Percentiles rank a stretch among this genome's conserved stretches.
Conservation (phyloP, 2,329 filamentous ascomycete genomes). For the Colletotrichum neosansevieriae region DNA sequence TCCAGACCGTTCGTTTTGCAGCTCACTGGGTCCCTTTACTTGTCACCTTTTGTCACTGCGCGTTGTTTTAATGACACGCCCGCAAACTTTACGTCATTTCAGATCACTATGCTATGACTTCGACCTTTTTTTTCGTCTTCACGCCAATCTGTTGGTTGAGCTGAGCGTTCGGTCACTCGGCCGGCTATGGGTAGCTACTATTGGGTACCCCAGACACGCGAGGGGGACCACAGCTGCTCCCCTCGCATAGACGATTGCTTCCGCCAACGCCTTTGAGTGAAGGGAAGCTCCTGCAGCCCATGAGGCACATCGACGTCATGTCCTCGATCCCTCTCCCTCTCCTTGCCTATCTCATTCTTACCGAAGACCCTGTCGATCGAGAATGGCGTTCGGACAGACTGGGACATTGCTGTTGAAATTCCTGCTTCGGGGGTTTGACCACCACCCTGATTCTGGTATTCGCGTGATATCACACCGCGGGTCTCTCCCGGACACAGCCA, state of each 20-base stretch:
- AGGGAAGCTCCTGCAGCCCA: background rate
- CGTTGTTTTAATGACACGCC: background rate
- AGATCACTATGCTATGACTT: slow-evolving; percentile 19
- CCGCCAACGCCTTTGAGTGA: background rate
- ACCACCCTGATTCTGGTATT: background rate
- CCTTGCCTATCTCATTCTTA: background rate
- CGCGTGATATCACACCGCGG: slow-evolving; percentile 40
- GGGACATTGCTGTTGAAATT: background rate
- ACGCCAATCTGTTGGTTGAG: background rate
- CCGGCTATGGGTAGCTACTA: slow-evolving; percentile 4
- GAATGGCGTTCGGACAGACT: slow-evolving; percentile 12
- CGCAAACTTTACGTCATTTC: slow-evolving; percentile 24
- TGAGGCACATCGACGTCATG: slow-evolving; percentile 7
- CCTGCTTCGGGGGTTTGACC: slow-evolving; percentile 9
- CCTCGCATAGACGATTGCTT: background rate
- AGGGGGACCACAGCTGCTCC: background rate
- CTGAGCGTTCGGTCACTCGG: background rate
- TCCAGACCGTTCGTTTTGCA: slow-evolving; percentile 32
- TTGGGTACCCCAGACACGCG: background rate
- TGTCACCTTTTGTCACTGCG: slow-evolving; percentile 9
- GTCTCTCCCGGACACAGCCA: background rate
- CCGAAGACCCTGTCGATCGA: slow-evolving; percentile 20
- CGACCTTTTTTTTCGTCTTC: background rate
- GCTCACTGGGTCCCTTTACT: slow-evolving; percentile 7
- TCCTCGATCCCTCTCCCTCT: background rate